phyloP scores from a whole-genome alignment of 164 flowering plant genomes.

The Dillenia turbinata region DNA sequence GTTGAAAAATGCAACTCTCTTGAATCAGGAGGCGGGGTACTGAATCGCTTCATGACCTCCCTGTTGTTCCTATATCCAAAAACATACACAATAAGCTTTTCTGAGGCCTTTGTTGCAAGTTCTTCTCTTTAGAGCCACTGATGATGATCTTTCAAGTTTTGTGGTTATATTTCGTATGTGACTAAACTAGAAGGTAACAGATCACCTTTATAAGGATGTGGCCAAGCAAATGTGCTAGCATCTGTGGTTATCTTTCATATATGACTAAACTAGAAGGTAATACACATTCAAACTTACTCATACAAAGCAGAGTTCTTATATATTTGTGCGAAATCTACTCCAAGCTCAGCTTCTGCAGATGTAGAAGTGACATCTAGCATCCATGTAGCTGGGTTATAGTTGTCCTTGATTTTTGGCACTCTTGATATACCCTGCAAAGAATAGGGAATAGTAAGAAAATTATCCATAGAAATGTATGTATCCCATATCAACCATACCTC shows the following conservation, averaged over 20 bases:
- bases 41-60: slow-evolving; percentile 26
- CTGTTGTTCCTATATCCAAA: slow-evolving; percentile 24
- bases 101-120: no score
- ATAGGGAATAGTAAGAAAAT: no score
- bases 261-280: no score
- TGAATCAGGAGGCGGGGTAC: slow-evolving; percentile 26
- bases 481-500: slow-evolving; percentile 32
- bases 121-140: no score
- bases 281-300: slow-evolving; percentile 33
- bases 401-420: slow-evolving; percentile 54
- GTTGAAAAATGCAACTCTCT: slow-evolving; percentile 33
- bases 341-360: slow-evolving; percentile 57
- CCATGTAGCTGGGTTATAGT: slow-evolving; percentile 85
- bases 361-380: slow-evolving; percentile 70
- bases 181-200: no score
- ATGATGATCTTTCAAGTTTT: no score
- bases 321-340: slow-evolving; percentile 54
- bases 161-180: no score
- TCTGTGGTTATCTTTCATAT: no score
- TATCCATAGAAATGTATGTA: no score
- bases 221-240: no score
- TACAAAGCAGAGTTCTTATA: slow-evolving; percentile 43
- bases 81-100: not conserved
- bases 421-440: slow-evolving; percentile 46
- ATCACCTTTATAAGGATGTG: no score